Base-by-base conservation (phyloP, 2,329 filamentous ascomycete genomes). In the Aureobasidium pullulans region DNA sequence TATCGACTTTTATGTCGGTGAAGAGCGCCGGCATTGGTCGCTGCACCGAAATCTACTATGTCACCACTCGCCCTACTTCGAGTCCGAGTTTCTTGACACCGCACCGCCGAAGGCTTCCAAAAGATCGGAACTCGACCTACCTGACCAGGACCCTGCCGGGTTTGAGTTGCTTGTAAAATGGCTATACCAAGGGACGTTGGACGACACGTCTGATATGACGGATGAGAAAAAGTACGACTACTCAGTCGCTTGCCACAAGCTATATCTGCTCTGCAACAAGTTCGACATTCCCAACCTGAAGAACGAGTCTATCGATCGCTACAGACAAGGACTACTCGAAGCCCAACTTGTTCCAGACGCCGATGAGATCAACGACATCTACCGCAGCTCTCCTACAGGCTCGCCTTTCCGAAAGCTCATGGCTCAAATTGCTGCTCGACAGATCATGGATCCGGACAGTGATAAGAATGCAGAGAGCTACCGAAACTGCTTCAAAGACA, bases 131-230 rank as follows among this genome's bases (percentile, higher is more conserved):
- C 65, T 81, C 31, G 77, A 81, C 40, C 70, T 82, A 19, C 72
- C 71, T 16, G 74, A 81, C 11, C 72, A 80, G 66, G 78, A 81
- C 58, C 77, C 79, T 3, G 68, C 70, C 7, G 79, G 79, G 28
- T 82, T 81, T 64, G 78, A 81, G 66, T 67, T 81, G 61, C 72
- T 82, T 15, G 78, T 81, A 6, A 81, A 81, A 68, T 82, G 79
- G 79, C 72, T 82, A 8, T 82, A 82, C 59, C 79, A 81, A 66
- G 80, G 80, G 54, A 75, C 70, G 46, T 73, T 81, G 48, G 77
- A 81, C 61, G 75, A 81, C 62, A 75, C 77, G 19, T 75, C 75
- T 4, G 70, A 74, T 48, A 68, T 80, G 63, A 70, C 75, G 57
- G 71, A 76, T 32, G 74, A 76, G 48, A 72, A 75, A 61, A 80